Percentiles rank a stretch among this genome's conserved stretches.
Conservation (phyloP, 495 filamentous ascomycete genomes). For the Neurospora sp. region DNA sequence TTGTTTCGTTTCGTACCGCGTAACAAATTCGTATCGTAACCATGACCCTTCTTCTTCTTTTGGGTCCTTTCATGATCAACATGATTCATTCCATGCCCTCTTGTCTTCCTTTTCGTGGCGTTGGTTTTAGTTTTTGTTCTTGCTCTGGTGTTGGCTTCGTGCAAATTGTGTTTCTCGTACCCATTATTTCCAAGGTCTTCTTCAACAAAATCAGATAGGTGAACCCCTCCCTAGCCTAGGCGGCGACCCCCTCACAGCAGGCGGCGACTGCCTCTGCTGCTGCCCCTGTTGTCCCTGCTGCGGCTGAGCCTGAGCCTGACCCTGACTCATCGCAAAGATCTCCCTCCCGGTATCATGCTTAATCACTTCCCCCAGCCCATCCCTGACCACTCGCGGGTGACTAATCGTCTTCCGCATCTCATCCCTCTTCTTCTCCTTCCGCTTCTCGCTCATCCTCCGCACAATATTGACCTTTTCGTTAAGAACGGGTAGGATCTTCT, state of each 20-base stretch:
- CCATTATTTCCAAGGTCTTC: background rate
- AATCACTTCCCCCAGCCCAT: conserved; percentile 44
- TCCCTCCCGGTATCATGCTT: conserved; percentile 19
- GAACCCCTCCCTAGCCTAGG: background rate
- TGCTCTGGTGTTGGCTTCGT: background rate
- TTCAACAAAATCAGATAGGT: background rate
- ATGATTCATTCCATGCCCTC: background rate
- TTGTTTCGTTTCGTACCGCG: background rate
- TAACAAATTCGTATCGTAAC: background rate
- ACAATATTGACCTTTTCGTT: conserved; percentile 36
- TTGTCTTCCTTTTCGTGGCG: background rate
- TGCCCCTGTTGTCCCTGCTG: too few relatives aligned
- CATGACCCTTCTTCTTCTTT: background rate
- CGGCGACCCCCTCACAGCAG: background rate
- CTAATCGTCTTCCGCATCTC: conserved; percentile 59
- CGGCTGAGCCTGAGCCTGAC: background rate
- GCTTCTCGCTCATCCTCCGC: conserved; percentile 48
- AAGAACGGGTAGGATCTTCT: conserved; percentile 22
- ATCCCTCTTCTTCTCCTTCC: conserved; percentile 55
- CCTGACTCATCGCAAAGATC: background rate
- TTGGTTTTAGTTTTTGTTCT: background rate
- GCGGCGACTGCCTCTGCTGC: background rate
- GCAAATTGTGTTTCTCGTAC: background rate
- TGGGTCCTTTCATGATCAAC: background rate
- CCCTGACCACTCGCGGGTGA: conserved; percentile 36